These are phyloP conservation scores for Claviceps pazoutovae DNA, from an alignment of 2,329 filamentous ascomycete species.

Conservation along the genomic window DNA sequence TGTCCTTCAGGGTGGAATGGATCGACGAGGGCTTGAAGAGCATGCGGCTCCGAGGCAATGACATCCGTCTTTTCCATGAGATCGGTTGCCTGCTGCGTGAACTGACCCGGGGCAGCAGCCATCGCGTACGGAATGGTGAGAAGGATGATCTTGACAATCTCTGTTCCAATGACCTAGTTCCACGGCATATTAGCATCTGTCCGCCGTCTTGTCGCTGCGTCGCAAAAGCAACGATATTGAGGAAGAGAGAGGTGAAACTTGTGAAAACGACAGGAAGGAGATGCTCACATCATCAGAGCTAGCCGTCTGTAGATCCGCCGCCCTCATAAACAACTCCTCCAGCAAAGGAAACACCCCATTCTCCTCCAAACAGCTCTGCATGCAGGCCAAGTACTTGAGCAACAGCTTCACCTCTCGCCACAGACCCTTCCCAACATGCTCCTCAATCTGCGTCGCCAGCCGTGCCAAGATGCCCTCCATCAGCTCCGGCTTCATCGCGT, in stretches of 20 bases:
- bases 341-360: constrained; percentile 76
- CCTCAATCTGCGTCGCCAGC: constrained; percentile 47
- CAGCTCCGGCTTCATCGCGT: constrained; percentile 63
- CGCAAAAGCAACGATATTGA: background rate
- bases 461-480: constrained; percentile 55
- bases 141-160: constrained; percentile 92
- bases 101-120: constrained; percentile 54
- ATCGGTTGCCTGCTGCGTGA: constrained; percentile 59
- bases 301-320: constrained; percentile 85
- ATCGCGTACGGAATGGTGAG: constrained; percentile 87
- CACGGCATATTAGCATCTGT: background rate
- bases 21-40: constrained; percentile 73
- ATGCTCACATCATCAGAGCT: constrained; percentile 76
- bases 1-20: constrained; percentile 58
- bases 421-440: constrained; percentile 54
- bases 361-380: constrained; percentile 67
- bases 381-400: constrained; percentile 75
- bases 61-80: constrained; percentile 91
- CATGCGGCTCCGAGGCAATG: constrained; percentile 77
- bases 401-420: constrained; percentile 89
- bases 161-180: constrained; percentile 52
- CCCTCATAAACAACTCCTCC: constrained; percentile 78
- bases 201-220: too few species aligned
- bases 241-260: background rate
- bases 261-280: background rate